Evolutionary conservation across 1,284 basidiomycete genomes (phyloP), one percentile per base, ranked within the genome.

Genomic region (Boletus holoroseus): DNA sequence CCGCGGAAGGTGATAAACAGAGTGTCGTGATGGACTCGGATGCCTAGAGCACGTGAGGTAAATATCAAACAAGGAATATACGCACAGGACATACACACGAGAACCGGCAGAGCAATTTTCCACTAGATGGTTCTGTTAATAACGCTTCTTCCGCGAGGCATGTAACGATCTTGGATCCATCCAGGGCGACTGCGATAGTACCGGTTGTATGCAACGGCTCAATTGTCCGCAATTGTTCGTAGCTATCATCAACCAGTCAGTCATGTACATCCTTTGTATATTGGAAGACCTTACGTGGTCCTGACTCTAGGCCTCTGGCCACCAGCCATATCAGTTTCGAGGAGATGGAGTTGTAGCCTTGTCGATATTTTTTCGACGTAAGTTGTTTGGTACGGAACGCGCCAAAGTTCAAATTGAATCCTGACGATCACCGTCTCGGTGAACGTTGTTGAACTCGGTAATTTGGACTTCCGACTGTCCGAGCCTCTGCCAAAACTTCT

Each of bases 181-280:
- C 91, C 48, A 76, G 71, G 5, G 89, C 85, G 38, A 93, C 73
- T 9, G 91, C 82, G 32, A 94, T 84, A 7, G 91, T 88, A 26
- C 94, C 94, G 43, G 82, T 82, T 0, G 92, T 96, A 66, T 95
- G 91, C 47, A 96, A 72, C 5, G 94, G 93, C 34, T 77, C 77
- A 47, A 91, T 82, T 8, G 78, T 75, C 44, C 83, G 77, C 13
- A 69, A 73, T 65, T 88, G 87, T 68, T 86, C 86, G 70, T 88
- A 91, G 27, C 88, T 91, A 57, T 39, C 9, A 31, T 42, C 15
- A 6, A 55, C 35, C 30, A 26, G 44, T 59, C 22, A 63, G 52
- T 22, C 32, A 58, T 36, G 55, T 9, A 18, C 11, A 18, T 16
- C 44, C 40, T 34, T 20, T 27, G 30, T n/a, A 35, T 53, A 30